Base-by-base conservation (phyloP, 1,139 yeast genomes). In the Petasospora fabianii region DNA sequence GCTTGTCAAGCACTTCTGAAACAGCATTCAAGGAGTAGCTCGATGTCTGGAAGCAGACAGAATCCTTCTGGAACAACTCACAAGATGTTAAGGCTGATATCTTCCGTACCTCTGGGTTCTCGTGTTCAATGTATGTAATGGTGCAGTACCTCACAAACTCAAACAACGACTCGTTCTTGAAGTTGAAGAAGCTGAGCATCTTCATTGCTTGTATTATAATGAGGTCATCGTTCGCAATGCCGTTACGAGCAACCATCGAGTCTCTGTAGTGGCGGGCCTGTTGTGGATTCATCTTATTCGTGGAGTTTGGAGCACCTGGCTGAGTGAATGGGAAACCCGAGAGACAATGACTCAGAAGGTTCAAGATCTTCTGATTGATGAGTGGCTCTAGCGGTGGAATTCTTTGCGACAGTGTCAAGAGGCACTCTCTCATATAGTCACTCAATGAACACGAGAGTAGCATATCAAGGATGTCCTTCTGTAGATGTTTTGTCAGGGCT, bases 131-230 rank as follows among this genome's bases (percentile, higher is more conserved):
- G 60, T 90, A 92, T 4, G 81, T 71, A 14, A 88, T 74, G 1
- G 88, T 84, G 47, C 95, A 87, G 51, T 78, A 78, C 39, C 95
- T 73, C 15, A 90, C 96, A 64, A 90, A 85, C 50, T 92, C 97
- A 36, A 86, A 83, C 40, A 92, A 65, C 16, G 88, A 83, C 47
- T 81, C 80, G 42, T 80, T 82, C 46, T 76, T 80, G 59, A 90
- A 86, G 42, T 82, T 76, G 59, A 92, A 88, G 30, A 71, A 73
- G 18, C 82, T 79, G 39, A 94, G 66, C 73, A 88, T 86, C 47
- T 77, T 57, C 36, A 65, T 47, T 3, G 68, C 62, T 42, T 64
- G 69, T 4, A 60, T 56, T 15, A 65, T 52, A 20, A 62, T 48
- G 26, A 50, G 47, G 9, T 45, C 54, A 36, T 64, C 66, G 26